phyloP scores from a whole-genome alignment of 176 grass and related monocot genomes.

The Olyra latifolia region DNA sequence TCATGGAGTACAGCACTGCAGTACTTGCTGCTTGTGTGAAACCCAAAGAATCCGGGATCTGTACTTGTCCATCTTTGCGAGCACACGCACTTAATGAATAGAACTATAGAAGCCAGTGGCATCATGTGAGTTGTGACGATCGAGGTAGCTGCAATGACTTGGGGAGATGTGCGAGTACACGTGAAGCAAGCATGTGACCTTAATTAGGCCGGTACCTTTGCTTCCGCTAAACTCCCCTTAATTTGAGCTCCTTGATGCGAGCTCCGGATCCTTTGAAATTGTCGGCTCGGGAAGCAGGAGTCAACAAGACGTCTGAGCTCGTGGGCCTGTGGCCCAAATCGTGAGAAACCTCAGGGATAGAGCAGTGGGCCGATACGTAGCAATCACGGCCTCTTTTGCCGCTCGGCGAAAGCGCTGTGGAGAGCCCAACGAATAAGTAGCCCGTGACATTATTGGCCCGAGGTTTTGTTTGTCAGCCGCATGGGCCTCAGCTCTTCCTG shows the following conservation, averaged over 20 bases:
- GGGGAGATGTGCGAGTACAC: conserved; percentile 25
- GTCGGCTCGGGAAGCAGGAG: conserved; percentile 27
- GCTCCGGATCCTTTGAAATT: conserved; percentile 3
- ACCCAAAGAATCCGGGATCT: neutral
- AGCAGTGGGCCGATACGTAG: too few relatives aligned
- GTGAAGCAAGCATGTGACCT: conserved; percentile 39
- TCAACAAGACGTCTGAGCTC: neutral
- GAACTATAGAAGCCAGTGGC: neutral
- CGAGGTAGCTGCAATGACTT: neutral
- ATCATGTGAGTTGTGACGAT: neutral
- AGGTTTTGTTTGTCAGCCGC: neutral
- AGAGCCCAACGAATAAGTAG: neutral
- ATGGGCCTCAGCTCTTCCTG: too few relatives aligned
- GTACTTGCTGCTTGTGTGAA: neutral
- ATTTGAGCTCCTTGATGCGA: conserved; percentile 32
- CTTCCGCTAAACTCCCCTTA: conserved; percentile 36
- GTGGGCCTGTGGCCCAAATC: neutral
- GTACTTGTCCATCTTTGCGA: conserved; percentile 4
- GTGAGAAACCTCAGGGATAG: neutral
- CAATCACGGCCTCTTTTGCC: neutral
- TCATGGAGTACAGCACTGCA: neutral
- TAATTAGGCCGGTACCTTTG: conserved; percentile 36
- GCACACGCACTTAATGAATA: neutral
- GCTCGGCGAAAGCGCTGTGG: too few relatives aligned
- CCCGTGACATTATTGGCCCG: neutral